These are phyloP conservation scores for Lepiota brunneoincarnata DNA, from an alignment of 768 basidiomycete species.

Conservation along the genomic window DNA sequence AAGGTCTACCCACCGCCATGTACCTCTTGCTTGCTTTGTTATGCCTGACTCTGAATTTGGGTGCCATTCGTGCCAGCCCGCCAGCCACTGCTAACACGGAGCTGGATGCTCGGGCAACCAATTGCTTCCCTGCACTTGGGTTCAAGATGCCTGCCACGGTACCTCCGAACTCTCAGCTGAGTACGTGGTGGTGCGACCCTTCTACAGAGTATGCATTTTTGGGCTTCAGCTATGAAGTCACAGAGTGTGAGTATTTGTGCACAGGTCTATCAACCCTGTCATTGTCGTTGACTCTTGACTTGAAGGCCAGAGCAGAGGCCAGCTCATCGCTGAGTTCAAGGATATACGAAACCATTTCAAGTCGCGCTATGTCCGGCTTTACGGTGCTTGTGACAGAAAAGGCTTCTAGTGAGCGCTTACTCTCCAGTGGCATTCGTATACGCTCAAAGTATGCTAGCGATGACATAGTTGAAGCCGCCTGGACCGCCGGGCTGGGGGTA, in stretches of 20 bases:
- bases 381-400: conserved; percentile 33
- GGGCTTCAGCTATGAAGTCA: conserved; percentile 65
- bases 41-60: background rate
- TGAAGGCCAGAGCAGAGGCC: conserved; percentile 44
- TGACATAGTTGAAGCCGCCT: conserved; percentile 55
- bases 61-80: background rate
- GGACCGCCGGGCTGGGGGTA: conserved; percentile 48
- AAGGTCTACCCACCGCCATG: background rate
- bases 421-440: background rate
- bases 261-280: background rate
- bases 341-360: conserved; percentile 50
- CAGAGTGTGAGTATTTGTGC: conserved; percentile 39
- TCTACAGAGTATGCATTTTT: conserved; percentile 59
- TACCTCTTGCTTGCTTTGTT: background rate
- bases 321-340: conserved; percentile 46
- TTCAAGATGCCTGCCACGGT: conserved; percentile 46
- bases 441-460: conserved; percentile 25
- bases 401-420: conserved; percentile 30
- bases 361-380: conserved; percentile 51
- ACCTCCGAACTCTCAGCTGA: conserved; percentile 29
- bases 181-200: conserved; percentile 53
- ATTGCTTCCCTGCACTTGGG: conserved; percentile 31
- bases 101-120: background rate
- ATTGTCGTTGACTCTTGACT: background rate
- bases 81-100: background rate